Conservation (phyloP, 2,329 filamentous ascomycete species). For the Neofusicoccum laricinum region DNA sequence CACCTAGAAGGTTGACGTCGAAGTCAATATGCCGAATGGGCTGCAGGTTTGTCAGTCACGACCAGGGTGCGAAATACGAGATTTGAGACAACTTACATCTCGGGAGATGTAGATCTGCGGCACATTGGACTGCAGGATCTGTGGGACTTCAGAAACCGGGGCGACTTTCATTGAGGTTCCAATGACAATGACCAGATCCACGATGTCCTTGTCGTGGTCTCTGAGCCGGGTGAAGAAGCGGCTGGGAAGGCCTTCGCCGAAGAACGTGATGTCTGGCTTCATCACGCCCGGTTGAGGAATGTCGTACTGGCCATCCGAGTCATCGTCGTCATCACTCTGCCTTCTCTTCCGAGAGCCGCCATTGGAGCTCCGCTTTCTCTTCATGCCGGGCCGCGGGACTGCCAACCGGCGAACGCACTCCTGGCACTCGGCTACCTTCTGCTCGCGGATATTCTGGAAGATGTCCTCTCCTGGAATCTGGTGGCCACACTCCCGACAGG, state of each 20-base stretch:
- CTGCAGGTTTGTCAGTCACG: conserved; percentile 30
- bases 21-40: conserved; percentile 89
- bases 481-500: conserved; percentile 77
- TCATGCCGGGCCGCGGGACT: conserved; percentile 45
- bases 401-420: conserved; percentile 61
- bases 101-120: conserved; percentile 90
- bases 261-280: conserved; percentile 98
- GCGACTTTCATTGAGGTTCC: conserved; percentile 95
- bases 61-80: conserved; percentile 17
- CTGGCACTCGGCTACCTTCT: conserved; percentile 74
- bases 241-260: conserved; percentile 84
- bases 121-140: conserved; percentile 71
- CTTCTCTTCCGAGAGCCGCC: conserved; percentile 43
- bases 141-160: conserved; percentile 87
- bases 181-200: conserved; percentile 91
- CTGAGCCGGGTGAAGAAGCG: conserved; percentile 78
- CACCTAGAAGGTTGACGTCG: conserved; percentile 92
- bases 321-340: conserved; percentile 55
- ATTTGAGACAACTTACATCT: conserved; percentile 49
- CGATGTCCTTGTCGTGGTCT: conserved; percentile 73
- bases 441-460: conserved; percentile 73
- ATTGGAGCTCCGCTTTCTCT: conserved; percentile 53
- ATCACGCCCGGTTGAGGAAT: conserved; percentile 74
- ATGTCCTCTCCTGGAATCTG: conserved; percentile 73
- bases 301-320: conserved; percentile 60